Evolutionary conservation across 2,329 filamentous ascomycete species (phyloP).

Genomic region (Nemania sp.): DNA sequence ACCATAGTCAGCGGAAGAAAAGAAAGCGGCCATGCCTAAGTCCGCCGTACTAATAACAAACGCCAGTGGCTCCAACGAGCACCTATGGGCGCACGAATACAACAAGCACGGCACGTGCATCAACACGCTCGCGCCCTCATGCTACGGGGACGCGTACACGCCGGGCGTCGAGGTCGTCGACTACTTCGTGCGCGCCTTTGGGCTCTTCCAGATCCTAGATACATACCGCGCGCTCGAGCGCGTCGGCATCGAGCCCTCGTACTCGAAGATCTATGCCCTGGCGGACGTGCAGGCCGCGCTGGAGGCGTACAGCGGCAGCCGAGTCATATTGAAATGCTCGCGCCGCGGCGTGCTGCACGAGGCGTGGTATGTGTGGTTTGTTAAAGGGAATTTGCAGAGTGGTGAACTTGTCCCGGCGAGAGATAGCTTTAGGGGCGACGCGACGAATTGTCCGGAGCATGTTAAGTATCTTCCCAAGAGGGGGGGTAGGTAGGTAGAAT

Average conservation of each 20-base stretch:
- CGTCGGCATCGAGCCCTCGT: slow-evolving; percentile 44
- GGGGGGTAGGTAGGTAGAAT: neutral
- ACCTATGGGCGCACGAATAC: slow-evolving; percentile 72
- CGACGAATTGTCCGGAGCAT: slow-evolving; percentile 44
- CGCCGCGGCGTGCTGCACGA: slow-evolving; percentile 50
- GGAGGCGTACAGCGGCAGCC: slow-evolving; percentile 48
- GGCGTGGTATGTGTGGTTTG: slow-evolving; percentile 58
- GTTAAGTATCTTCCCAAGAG: slow-evolving; percentile 48
- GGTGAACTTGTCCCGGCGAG: slow-evolving; percentile 51
- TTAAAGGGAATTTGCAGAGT: slow-evolving; percentile 54
- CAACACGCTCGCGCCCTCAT: slow-evolving; percentile 65
- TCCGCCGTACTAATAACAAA: neutral
- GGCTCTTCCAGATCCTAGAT: slow-evolving; percentile 48
- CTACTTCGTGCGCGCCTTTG: slow-evolving; percentile 49
- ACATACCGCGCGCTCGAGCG: slow-evolving; percentile 46
- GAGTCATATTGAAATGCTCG: slow-evolving; percentile 49
- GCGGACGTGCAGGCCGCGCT: slow-evolving; percentile 47
- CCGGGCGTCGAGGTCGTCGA: slow-evolving; percentile 49
- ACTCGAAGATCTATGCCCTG: slow-evolving; percentile 46
- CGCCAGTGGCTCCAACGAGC: slow-evolving; percentile 45
- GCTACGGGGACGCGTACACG: slow-evolving; percentile 60
- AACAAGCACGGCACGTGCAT: slow-evolving; percentile 74
- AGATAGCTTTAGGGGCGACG: slow-evolving; percentile 44
- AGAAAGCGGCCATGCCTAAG: neutral
- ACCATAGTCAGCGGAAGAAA: neutral